Percentiles rank a stretch among this genome's conserved stretches.
phyloP scores from a whole-genome alignment of 345 rosid species.

The Citrus trifoliata region DNA sequence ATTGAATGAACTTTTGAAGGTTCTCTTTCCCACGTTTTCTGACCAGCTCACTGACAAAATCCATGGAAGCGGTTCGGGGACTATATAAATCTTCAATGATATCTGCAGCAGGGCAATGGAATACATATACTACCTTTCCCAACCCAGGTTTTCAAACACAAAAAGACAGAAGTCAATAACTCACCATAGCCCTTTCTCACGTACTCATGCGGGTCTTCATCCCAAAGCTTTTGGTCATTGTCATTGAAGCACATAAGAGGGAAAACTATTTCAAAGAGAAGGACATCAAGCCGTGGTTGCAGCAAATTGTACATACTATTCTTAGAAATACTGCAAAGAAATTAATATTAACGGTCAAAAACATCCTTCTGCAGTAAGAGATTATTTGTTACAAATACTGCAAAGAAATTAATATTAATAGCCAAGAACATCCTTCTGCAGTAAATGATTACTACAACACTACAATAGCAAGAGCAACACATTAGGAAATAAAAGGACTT shows the following conservation, averaged over 20 bases:
- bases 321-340: slow-evolving; percentile 70
- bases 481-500: not conserved
- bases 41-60: slow-evolving; percentile 94
- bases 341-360: not conserved
- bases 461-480: not conserved
- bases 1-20: slow-evolving; percentile 87
- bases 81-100: slow-evolving; percentile 99
- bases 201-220: slow-evolving; percentile 98
- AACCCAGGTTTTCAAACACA: slow-evolving; percentile 1
- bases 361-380: not conserved
- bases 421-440: not conserved
- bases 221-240: slow-evolving; percentile 98
- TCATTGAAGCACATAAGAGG: slow-evolving; percentile 99
- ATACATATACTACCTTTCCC: slow-evolving; percentile 12
- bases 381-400: slow-evolving; percentile 40
- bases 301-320: slow-evolving; percentile 75
- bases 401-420: slow-evolving; percentile 6
- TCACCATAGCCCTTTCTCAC: slow-evolving; percentile 99
- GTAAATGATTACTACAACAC: not conserved
- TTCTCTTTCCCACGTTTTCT: slow-evolving; percentile 93
- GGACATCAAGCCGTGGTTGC: slow-evolving; percentile 83
- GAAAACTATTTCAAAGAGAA: slow-evolving; percentile 93
- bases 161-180: slow-evolving; percentile 20
- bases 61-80: slow-evolving; percentile 97
- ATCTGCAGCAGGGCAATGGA: slow-evolving; percentile 48